These are phyloP conservation scores for Fusarium stilboides DNA, from an alignment of 2,329 filamentous ascomycete genomes.

Conservation along the genomic window DNA sequence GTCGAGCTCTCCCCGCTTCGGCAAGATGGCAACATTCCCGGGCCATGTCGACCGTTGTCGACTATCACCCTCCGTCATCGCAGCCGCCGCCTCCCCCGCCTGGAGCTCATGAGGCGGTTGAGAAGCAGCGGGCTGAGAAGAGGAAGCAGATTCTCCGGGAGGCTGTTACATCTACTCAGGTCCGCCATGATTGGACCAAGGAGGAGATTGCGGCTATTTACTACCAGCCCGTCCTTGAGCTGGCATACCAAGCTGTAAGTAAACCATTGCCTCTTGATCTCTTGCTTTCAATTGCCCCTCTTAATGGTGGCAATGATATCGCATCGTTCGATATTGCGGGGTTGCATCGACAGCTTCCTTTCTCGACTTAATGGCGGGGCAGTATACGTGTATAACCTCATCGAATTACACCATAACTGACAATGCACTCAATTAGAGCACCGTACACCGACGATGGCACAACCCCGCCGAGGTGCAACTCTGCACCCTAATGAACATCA, in stretches of 20 bases:
- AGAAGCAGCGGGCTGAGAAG: constrained; percentile 46
- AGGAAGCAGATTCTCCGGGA: constrained; percentile 57
- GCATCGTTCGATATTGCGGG: not conserved
- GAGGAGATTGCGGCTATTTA: constrained; percentile 88
- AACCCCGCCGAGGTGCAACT: constrained; percentile 87
- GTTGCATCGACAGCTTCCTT: not conserved
- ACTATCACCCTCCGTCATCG: constrained; percentile 42
- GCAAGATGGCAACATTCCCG: constrained; percentile 42
- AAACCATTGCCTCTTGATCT: not conserved
- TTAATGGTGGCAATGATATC: not conserved
- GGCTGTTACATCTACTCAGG: constrained; percentile 72
- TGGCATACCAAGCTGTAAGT: constrained; percentile 80
- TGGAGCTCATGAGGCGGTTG: constrained; percentile 38
- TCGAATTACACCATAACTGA: constrained; percentile 29
- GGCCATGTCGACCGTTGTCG: constrained; percentile 50
- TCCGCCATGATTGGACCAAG: constrained; percentile 83
- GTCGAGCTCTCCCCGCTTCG: constrained; percentile 35
- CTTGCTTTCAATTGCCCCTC: not conserved
- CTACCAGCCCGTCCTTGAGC: constrained; percentile 83
- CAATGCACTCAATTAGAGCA: constrained; percentile 66
- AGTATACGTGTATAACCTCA: constrained; percentile 12
- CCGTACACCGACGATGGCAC: constrained; percentile 88
- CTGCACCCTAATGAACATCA: constrained; percentile 97
- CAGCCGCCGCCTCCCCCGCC: constrained; percentile 45
- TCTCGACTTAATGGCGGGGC: constrained; percentile 7